Conservation (phyloP, 2,329 filamentous ascomycete genomes). For the Cordyceps cicadae region DNA sequence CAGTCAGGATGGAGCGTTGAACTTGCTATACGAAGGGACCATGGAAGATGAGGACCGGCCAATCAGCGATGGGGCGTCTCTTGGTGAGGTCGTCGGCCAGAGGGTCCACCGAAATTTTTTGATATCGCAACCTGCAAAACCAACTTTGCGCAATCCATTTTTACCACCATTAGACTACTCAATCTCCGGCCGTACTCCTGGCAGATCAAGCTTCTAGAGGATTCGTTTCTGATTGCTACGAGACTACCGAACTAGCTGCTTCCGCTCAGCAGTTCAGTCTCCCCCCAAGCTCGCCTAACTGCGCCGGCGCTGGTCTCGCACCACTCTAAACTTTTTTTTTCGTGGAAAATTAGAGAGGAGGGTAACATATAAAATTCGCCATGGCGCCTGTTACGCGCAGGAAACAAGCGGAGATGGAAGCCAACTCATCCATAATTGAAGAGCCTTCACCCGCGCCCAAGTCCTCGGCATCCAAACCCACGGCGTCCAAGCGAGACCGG, state of each 20-base stretch:
- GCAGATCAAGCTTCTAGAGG: neutral
- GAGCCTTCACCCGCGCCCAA: conserved; percentile 10
- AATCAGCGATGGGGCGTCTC: neutral
- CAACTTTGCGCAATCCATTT: neutral
- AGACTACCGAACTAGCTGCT: neutral
- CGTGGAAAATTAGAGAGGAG: neutral
- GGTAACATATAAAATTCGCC: neutral
- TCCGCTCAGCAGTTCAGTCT: neutral
- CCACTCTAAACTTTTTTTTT: neutral
- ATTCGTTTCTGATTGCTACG: neutral
- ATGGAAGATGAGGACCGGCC: neutral
- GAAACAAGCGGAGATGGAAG: conserved; percentile 9
- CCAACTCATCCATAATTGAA: conserved; percentile 14
- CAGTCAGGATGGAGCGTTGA: neutral
- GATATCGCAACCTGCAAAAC: conserved; percentile 7
- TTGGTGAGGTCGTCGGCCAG: neutral
- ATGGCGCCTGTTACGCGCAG: conserved; percentile 11
- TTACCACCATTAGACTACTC: neutral
- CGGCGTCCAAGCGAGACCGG: conserved; percentile 16
- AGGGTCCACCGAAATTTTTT: conserved; percentile 14
- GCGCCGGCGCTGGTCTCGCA: neutral
- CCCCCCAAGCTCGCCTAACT: neutral
- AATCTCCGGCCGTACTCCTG: neutral
- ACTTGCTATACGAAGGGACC: neutral
- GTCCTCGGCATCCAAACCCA: neutral